Percentiles rank a stretch among this genome's conserved stretches.
Conservation (phyloP, 2,329 filamentous ascomycete genomes). For the Aphanocladium album region DNA sequence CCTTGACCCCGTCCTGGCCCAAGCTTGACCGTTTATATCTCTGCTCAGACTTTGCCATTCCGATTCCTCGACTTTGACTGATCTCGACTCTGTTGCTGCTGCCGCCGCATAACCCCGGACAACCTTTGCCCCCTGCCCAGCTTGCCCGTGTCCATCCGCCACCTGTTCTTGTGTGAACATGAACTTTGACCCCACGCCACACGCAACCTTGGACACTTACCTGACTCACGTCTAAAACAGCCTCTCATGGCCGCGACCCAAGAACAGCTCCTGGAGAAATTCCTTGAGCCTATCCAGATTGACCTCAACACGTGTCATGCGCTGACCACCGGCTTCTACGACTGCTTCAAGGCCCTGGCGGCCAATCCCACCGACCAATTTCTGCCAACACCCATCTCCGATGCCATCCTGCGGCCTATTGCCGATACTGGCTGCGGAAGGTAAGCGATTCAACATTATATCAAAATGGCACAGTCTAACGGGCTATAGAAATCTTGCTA, state of each 20-base stretch:
- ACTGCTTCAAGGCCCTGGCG: constrained; percentile 46
- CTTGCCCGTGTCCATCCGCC: not conserved
- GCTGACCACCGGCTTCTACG: constrained; percentile 43
- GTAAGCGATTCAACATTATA: constrained; percentile 33
- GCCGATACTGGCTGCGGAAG: constrained; percentile 38
- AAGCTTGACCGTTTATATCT: not conserved
- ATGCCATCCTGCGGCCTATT: constrained; percentile 49
- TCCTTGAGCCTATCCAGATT: constrained; percentile 47
- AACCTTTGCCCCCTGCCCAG: not conserved
- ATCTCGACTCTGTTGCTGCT: not conserved
- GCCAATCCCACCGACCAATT: constrained; percentile 52
- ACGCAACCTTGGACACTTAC: constrained; percentile 4
- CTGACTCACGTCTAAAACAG: not conserved
- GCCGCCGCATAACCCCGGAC: not conserved
- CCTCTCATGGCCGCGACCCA: constrained; percentile 20
- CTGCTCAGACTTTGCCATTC: not conserved
- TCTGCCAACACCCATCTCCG: constrained; percentile 56
- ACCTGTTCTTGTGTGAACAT: not conserved
- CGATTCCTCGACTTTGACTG: not conserved
- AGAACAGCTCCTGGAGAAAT: constrained; percentile 31
- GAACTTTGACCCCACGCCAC: constrained; percentile 2
- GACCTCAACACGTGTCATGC: constrained; percentile 40
- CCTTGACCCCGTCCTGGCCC: not conserved
- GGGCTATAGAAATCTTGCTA: constrained; percentile 49
- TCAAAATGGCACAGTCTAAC: not conserved